Conservation (phyloP, 1,139 yeast species). For the Yamadazyma friedrichii region DNA sequence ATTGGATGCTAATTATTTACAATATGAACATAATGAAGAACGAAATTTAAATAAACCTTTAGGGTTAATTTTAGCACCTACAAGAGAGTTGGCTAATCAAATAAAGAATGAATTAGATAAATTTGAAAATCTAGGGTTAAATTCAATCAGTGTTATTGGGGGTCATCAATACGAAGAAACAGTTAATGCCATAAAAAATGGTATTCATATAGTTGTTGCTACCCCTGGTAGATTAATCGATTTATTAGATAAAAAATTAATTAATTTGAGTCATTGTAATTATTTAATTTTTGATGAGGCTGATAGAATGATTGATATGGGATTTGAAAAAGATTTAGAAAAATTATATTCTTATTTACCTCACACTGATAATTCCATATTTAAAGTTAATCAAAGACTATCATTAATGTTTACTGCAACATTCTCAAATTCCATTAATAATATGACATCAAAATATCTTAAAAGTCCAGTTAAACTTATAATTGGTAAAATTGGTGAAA, state of each 20-base stretch:
- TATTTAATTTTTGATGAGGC: conserved; percentile 88
- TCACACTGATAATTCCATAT: conserved; percentile 22
- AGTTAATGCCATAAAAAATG: conserved; percentile 54
- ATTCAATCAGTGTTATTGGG: conserved; percentile 75
- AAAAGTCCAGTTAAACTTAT: conserved; percentile 60
- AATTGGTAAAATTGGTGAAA: conserved; percentile 64
- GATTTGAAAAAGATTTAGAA: conserved; percentile 80
- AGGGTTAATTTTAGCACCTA: conserved; percentile 83
- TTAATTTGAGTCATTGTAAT: conserved; percentile 60
- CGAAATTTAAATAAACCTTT: conserved; percentile 32
- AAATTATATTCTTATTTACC: conserved; percentile 54
- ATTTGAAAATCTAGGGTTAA: conserved; percentile 44
- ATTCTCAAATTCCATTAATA: conserved; percentile 72
- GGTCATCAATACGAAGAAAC: conserved; percentile 86
- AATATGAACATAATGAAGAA: conserved; percentile 32
- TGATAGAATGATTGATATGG: conserved; percentile 92
- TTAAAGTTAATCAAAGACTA: conserved; percentile 27
- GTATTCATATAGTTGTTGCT: conserved; percentile 83
- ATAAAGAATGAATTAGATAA: conserved; percentile 65
- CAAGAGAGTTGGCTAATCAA: conserved; percentile 91
- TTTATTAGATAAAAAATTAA: conserved; percentile 63
- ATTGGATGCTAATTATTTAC: conserved; percentile 35
- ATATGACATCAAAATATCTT: conserved; percentile 61
- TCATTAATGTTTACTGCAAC: conserved; percentile 96
- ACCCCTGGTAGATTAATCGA: conserved; percentile 93